Evolutionary conservation across 495 filamentous ascomycete species (phyloP), one percentile per base, ranked within the genome.

Genomic region (Penicillium bovifimosum): DNA sequence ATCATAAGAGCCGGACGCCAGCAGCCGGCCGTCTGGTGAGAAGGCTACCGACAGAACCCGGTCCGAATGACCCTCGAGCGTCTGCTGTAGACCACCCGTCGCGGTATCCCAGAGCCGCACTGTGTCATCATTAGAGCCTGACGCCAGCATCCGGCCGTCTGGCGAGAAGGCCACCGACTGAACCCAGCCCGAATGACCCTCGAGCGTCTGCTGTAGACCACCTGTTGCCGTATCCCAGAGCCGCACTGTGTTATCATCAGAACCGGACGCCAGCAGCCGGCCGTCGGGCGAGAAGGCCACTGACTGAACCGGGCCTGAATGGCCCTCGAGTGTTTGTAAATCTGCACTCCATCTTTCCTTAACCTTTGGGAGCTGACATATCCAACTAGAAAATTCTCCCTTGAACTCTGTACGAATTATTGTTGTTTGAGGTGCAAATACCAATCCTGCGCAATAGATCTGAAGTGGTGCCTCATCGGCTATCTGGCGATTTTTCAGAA

Each of bases 361-460:
- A 51, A 48, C 52, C 36, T 41, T 45, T 55, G 51, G 60, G 14
- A 56, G 54, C 36, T 40, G 16, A 18, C 9, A 50, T 48, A 60
- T 52, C 50, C 53, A 61, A 47, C 8, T 36, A 11, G 58, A 54
- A 53, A 63, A 31, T 1, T 60, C 54, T 41, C 2, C 0, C 4
- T 54, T n/a, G 27, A 60, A 63, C 31, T 36, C 16, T 31, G 26
- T 59, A 50, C 63, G 55, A 20, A 71, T 54, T 39, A 67, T 57
- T 48, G 62, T 64, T 20, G 29, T 63, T 49, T 48, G 45, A 44
- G 64, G 72, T 11, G 59, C 50, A 61, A 76, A 77, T 11, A 71
- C 29, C 10, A 76, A 56, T 20, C 61, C 66, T 27, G 62, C 51
- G 28, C 42, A 60, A 51, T 63, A 63, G 42, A 63, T 31, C 36